Evolutionary conservation across 2,329 filamentous ascomycete genomes (phyloP), one percentile per base, ranked within the genome.

Genomic region (Ascochyta rabiei): DNA sequence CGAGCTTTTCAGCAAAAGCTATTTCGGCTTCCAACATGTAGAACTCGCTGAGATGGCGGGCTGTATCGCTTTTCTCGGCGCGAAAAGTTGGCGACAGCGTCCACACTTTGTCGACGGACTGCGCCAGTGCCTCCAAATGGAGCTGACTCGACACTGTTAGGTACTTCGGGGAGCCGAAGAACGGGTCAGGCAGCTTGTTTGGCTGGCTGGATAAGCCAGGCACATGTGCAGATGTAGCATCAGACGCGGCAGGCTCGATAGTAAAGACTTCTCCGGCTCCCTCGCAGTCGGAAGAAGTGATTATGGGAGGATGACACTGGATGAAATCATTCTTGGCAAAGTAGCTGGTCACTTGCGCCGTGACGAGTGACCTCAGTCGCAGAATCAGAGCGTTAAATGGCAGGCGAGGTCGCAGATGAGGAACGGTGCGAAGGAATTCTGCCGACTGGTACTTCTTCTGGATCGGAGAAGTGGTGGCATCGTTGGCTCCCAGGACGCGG

Each of bases 11-110:
- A 37, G 88, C 84, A 72, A 96, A 96, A 67, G 86, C 88, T 72
- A 93, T 80, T 75, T 99, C 95, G 15, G 88, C 93, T 76, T 99
- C 95, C 2, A 99, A 84, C 95, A 99, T 98, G 77, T 98, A 98
- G 69, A 99, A 98, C 71, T 99, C 95, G 78, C 91, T 96, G 57
- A 99, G 81, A 76, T 99, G 95, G 24, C 95, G 87, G 6, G 92
- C 88, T 0, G 95, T 98, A 70, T 98, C 93, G 75, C 92, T 97
- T 59, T 73, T 74, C 37, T 74, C 95, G 4, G 95, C 95, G 33
- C 95, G 86, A 71, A 99, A 99, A 0, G 92, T 96, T 2, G 95
- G 95, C 4, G 93, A 95, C 10, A 99, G 78, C 1, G 93, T 90
- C 93, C 95, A 99, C 7, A 98, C 95, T 65, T 89, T 91, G 34